These are phyloP conservation scores for Cardamine chenopodiifolia DNA, from an alignment of 345 rosid genomes.

Conservation along the genomic window DNA sequence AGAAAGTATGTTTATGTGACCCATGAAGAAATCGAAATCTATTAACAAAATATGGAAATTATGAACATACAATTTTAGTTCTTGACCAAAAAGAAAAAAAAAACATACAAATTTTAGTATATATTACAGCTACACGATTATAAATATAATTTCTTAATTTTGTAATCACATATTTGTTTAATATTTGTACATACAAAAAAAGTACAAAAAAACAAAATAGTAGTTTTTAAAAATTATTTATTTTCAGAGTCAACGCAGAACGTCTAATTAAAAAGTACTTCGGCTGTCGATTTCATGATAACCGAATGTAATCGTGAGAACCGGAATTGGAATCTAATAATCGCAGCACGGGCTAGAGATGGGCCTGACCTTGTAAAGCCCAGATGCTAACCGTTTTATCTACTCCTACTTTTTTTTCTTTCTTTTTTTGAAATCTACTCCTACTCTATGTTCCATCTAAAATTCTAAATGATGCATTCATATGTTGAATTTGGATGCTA, in stretches of 20 bases:
- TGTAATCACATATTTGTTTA: neutral
- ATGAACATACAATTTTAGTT: neutral
- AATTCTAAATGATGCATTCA: neutral
- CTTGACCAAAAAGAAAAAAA: neutral
- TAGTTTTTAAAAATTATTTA: neutral
- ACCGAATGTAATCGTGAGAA: slow-evolving; percentile 15
- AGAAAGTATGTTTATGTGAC: neutral
- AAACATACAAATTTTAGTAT: neutral
- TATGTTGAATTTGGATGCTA: neutral
- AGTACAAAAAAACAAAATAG: neutral
- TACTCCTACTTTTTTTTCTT: neutral
- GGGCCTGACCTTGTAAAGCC: slow-evolving; percentile 2
- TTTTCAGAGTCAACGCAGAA: neutral
- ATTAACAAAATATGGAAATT: neutral
- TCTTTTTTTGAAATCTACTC: neutral
- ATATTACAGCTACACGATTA: no score
- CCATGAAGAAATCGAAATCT: neutral
- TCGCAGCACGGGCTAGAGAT: neutral
- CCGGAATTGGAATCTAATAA: neutral
- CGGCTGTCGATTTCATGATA: neutral
- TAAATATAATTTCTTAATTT: neutral
- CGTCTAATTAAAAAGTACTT: neutral
- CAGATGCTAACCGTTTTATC: neutral
- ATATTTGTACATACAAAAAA: neutral
- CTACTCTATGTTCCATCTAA: neutral